Evolutionary conservation across 176 grass and related monocot species (phyloP), one percentile per base, ranked within the genome.

Genomic region (Oryza officinalis): DNA sequence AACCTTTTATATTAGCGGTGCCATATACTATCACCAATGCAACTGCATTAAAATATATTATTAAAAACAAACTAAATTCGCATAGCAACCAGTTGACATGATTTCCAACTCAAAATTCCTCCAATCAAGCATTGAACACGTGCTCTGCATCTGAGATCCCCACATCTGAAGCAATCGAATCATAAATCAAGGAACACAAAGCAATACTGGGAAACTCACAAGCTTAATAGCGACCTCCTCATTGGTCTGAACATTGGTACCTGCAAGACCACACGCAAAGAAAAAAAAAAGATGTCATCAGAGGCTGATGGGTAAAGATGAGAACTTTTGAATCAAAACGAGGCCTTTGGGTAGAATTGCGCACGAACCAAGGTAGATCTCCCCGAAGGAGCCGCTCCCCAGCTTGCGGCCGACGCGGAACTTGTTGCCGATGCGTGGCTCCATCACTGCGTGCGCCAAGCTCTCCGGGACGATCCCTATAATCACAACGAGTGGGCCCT

Each of bases 221-320:
- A 97, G 90, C 70, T 97, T 97, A 76, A 97, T 92, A 37, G 90
- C 94, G 47, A 97, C 94, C 78, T 97, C 94, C 80, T 97, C 94
- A 47, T 97, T 97, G 47, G 73, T 92, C 77, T 97, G 94, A 76
- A 94, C 86, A 81, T 97, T 97, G 47, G 92, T 97, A 37, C 94
- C 94, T 97, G 86, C 65, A 43, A n/a, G 6, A 57, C 46, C 12
- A n/a, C 77, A 7, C 41, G 32, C 10, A 54, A 4, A 71, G 28
- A 68, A 43, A 17, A 45, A 17, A 17, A 50, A 50, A 4, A 47
- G 13, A 43, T 54, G 8, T 74, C 22, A 79, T 79, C 52, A 86
- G 67, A 22, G 8, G 22, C 22, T 64, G 8, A 13, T 31, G 4
- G 28, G 8, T 17, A 61, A 81, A 85, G 65, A 81, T 31, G 71